Evolutionary conservation across 2,329 filamentous ascomycete genomes (phyloP).

Genomic region (Neonectria faginata): DNA sequence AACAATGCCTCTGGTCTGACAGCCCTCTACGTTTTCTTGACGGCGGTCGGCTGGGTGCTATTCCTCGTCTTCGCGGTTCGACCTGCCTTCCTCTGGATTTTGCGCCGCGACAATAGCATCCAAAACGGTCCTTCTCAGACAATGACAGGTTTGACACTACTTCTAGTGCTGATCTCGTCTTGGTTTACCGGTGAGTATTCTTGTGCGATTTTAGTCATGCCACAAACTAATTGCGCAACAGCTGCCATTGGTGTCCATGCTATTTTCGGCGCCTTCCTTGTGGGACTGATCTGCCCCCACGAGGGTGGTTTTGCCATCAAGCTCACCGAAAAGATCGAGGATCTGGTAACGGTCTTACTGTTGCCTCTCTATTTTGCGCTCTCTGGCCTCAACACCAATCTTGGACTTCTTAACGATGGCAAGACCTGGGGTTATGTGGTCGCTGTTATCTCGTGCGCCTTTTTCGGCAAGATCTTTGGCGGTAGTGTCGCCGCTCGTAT

Average conservation of each 20-base stretch:
- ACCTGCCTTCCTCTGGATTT: slow-evolving; percentile 79
- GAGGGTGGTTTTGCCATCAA: slow-evolving; percentile 92
- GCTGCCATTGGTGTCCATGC: slow-evolving; percentile 89
- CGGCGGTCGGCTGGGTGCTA: slow-evolving; percentile 78
- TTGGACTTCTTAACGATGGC: slow-evolving; percentile 84
- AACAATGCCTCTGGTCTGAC: slow-evolving; percentile 87
- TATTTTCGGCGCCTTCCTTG: slow-evolving; percentile 93
- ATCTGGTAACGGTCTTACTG: slow-evolving; percentile 85
- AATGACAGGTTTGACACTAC: slow-evolving; percentile 83
- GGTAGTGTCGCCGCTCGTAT: slow-evolving; percentile 81
- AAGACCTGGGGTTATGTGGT: slow-evolving; percentile 92
- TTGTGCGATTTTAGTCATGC: background rate
- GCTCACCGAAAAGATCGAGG: slow-evolving; percentile 93
- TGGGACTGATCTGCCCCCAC: slow-evolving; percentile 90
- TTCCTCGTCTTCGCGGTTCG: slow-evolving; percentile 80
- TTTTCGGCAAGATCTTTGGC: slow-evolving; percentile 85
- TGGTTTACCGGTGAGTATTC: slow-evolving; percentile 76
- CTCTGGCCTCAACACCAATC: slow-evolving; percentile 87
- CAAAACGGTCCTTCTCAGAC: slow-evolving; percentile 90
- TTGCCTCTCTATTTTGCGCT: slow-evolving; percentile 93
- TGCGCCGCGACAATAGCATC: slow-evolving; percentile 80
- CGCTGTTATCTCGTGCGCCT: slow-evolving; percentile 83
- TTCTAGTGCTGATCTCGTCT: slow-evolving; percentile 81
- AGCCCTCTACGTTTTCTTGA: slow-evolving; percentile 86
- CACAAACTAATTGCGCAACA: slow-evolving; percentile 17